Percentiles rank a stretch among this genome's conserved stretches.
phyloP scores from a whole-genome alignment of 1,284 basidiomycete species.

The Athelia psychrophila region DNA sequence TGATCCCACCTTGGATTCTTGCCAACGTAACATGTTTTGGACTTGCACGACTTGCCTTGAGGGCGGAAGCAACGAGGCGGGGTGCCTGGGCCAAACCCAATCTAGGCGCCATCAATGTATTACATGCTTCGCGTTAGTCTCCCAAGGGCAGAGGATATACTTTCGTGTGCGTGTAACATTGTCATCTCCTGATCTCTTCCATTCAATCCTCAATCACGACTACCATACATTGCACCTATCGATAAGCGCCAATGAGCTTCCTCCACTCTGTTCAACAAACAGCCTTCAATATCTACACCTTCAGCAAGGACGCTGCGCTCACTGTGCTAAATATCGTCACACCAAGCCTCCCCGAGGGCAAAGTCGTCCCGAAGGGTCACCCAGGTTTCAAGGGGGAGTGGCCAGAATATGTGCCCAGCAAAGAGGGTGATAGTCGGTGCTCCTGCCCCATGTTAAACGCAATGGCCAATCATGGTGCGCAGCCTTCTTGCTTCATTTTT shows the following conservation, averaged over 20 bases:
- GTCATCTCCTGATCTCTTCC: too few species aligned
- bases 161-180: too few species aligned
- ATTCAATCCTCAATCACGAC: too few species aligned
- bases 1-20: too few species aligned
- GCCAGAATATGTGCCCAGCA: constrained; percentile 61
- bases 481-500: background rate
- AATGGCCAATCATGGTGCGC: constrained; percentile 71
- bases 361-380: constrained; percentile 53
- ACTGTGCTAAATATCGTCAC: constrained; percentile 44
- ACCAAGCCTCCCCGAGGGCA: constrained; percentile 44
- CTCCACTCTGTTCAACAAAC: background rate
- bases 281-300: background rate
- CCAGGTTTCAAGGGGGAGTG: constrained; percentile 63
- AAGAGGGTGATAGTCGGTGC: constrained; percentile 61
- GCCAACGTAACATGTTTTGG: too few species aligned
- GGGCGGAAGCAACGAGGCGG: too few species aligned
- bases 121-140: too few species aligned
- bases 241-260: background rate
- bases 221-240: too few species aligned
- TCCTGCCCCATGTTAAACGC: constrained; percentile 73
- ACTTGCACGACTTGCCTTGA: too few species aligned
- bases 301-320: background rate
- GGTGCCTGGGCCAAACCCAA: too few species aligned
- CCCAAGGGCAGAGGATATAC: too few species aligned
- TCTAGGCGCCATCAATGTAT: too few species aligned